A percentile compares a stretch with the other conserved stretches of the same genome.
Evolutionary conservation across 2,329 filamentous ascomycete species (phyloP).

Genomic region (Scedosporium aurantiacum): DNA sequence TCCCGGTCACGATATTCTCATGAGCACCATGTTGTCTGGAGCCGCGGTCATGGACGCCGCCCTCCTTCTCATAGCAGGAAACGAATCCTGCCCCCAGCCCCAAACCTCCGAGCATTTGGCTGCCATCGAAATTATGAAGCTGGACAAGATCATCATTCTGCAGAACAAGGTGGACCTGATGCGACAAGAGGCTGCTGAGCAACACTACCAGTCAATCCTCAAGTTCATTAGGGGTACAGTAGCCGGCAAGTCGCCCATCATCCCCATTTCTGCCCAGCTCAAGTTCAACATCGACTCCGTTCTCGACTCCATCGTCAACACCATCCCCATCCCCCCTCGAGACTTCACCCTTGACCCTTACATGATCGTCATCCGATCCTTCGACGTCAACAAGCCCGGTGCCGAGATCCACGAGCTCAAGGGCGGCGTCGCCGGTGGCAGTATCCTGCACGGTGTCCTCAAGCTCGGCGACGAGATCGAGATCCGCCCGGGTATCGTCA

Average conservation of each 20-base stretch:
- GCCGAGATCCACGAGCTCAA: slow-evolving; percentile 97
- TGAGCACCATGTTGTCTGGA: slow-evolving; percentile 99
- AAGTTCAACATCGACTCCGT: slow-evolving; percentile 99
- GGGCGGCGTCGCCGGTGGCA: slow-evolving; percentile 95
- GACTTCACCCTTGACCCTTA: slow-evolving; percentile 89
- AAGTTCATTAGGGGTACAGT: slow-evolving; percentile 98
- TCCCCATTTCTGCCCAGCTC: slow-evolving; percentile 92
- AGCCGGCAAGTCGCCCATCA: slow-evolving; percentile 86
- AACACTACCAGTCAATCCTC: slow-evolving; percentile 93
- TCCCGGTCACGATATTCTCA: slow-evolving; percentile 99
- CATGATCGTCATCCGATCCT: slow-evolving; percentile 99
- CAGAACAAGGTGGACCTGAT: slow-evolving; percentile 99
- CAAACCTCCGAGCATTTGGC: slow-evolving; percentile 98
- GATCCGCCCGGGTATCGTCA: slow-evolving; percentile 96
- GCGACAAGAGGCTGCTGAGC: slow-evolving; percentile 84
- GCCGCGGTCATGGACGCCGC: slow-evolving; percentile 99
- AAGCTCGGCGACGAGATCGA: slow-evolving; percentile 98
- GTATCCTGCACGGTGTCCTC: slow-evolving; percentile 89
- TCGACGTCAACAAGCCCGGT: slow-evolving; percentile 99
- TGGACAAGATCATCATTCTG: slow-evolving; percentile 98
- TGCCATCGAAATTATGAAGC: slow-evolving; percentile 99
- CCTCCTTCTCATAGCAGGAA: slow-evolving; percentile 89
- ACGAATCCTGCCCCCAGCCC: slow-evolving; percentile 95
- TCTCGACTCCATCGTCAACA: slow-evolving; percentile 90
- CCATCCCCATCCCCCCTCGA: slow-evolving; percentile 81